These are phyloP conservation scores for Lasiodiplodia sp. DNA, from an alignment of 2,329 filamentous ascomycete species.

Conservation along the genomic window DNA sequence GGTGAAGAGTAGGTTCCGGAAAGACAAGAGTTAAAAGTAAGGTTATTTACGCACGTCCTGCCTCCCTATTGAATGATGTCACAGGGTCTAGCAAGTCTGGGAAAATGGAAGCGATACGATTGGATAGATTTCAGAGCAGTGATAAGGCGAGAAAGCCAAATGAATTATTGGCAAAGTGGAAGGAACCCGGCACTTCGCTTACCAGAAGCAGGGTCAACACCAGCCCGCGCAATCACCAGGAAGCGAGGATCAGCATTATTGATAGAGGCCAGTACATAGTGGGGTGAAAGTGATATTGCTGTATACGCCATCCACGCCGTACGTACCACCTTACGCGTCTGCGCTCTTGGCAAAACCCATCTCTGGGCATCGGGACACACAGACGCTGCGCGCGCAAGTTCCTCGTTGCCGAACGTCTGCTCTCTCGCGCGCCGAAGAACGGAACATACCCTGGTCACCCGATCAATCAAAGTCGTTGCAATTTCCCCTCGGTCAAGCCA, in stretches of 20 bases:
- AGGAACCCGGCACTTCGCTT: not conserved
- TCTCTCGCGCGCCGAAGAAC: too few species aligned
- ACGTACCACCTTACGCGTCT: conserved; percentile 13
- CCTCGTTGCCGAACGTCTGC: too few species aligned
- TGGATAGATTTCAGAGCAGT: not conserved
- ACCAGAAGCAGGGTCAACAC: not conserved
- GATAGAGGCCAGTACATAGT: too few species aligned
- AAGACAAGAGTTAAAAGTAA: not conserved
- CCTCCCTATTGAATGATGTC: not conserved
- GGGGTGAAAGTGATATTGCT: not conserved
- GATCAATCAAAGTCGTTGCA: not conserved
- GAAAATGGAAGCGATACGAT: not conserved
- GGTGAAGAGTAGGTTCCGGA: not conserved
- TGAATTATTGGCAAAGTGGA: not conserved
- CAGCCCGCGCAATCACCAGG: not conserved
- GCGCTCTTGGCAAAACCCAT: not conserved
- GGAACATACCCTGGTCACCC: too few species aligned
- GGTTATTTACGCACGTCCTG: not conserved
- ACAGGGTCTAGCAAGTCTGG: not conserved
- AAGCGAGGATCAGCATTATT: too few species aligned
- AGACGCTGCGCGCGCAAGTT: too few species aligned
- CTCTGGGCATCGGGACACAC: too few species aligned
- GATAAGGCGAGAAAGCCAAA: not conserved
- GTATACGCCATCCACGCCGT: not conserved
- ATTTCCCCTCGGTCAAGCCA: not conserved